Evolutionary conservation across 2,329 filamentous ascomycete species (phyloP).

Genomic region (Penicillium sp.): DNA sequence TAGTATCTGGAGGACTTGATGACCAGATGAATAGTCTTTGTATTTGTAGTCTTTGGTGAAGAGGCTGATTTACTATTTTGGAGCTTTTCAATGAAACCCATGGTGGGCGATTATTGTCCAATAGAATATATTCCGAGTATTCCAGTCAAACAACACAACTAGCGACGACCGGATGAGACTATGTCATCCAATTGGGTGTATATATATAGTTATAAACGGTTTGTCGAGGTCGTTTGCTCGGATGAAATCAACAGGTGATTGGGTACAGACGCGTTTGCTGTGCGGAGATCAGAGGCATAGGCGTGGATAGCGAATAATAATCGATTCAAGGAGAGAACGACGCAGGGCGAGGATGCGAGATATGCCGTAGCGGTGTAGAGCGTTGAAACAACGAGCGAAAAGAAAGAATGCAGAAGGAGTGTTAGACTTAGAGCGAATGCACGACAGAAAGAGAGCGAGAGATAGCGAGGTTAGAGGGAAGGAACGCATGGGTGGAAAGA

Average conservation of each 20-base stretch:
- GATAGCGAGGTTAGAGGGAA: neutral
- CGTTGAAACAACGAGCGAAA: neutral
- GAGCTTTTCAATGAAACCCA: constrained; percentile 50
- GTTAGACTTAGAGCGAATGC: neutral
- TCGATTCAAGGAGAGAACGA: too few relatives aligned
- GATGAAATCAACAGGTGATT: neutral
- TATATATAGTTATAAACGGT: neutral
- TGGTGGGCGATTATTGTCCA: constrained; percentile 17
- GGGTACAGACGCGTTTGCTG: neutral
- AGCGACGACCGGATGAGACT: neutral
- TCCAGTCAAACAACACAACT: neutral
- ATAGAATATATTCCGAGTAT: neutral
- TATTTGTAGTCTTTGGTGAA: neutral
- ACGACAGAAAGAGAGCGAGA: neutral
- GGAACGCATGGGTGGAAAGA: neutral
- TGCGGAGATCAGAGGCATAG: neutral
- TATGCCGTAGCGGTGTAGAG: too few relatives aligned
- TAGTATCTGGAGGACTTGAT: constrained; percentile 3
- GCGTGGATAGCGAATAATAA: neutral
- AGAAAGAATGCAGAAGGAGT: neutral
- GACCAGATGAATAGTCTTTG: too few relatives aligned
- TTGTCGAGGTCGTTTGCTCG: neutral
- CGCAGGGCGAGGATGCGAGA: too few relatives aligned
- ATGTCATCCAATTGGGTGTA: neutral
- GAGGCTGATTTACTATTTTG: constrained; percentile 43